phyloP scores from a whole-genome alignment of 1,284 basidiomycete species.

The Moesziomyces aphidis region DNA sequence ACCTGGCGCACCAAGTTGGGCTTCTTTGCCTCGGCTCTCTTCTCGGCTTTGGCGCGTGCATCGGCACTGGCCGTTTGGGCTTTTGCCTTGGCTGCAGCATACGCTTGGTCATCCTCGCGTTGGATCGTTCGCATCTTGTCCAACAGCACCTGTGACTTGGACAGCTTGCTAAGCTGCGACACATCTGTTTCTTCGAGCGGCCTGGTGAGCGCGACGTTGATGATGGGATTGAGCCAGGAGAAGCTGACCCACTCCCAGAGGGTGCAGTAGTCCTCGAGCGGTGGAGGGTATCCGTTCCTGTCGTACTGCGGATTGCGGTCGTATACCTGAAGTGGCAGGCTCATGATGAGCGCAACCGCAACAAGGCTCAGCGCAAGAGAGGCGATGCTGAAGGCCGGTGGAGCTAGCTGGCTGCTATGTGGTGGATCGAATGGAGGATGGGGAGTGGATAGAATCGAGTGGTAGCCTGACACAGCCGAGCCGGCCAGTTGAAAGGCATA shows the following conservation, averaged over 20 bases:
- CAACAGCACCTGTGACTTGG: conserved; percentile 30
- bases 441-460: conserved; percentile 16
- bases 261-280: conserved; percentile 79
- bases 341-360: conserved; percentile 17
- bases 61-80: conserved; percentile 5
- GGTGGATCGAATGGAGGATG: conserved; percentile 17
- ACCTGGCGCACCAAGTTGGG: conserved; percentile 29
- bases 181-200: conserved; percentile 49
- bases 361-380: conserved; percentile 6
- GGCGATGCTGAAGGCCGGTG: conserved; percentile 18
- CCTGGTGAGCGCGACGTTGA: conserved; percentile 16
- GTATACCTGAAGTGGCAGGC: conserved; percentile 38
- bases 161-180: conserved; percentile 39
- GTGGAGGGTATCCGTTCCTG: conserved; percentile 67
- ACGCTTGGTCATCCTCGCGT: conserved; percentile 7
- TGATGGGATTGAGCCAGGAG: conserved; percentile 74
- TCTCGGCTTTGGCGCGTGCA: conserved; percentile 31
- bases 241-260: conserved; percentile 83
- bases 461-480: conserved; percentile 12
- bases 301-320: conserved; percentile 28
- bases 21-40: conserved; percentile 21
- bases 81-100: conserved; percentile 8
- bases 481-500: conserved; percentile 16
- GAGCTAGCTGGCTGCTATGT: conserved; percentile 13
- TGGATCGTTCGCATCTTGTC: conserved; percentile 31